These are phyloP conservation scores for Aphanocladium album DNA, from an alignment of 2,329 filamentous ascomycete species.

Conservation along the genomic window DNA sequence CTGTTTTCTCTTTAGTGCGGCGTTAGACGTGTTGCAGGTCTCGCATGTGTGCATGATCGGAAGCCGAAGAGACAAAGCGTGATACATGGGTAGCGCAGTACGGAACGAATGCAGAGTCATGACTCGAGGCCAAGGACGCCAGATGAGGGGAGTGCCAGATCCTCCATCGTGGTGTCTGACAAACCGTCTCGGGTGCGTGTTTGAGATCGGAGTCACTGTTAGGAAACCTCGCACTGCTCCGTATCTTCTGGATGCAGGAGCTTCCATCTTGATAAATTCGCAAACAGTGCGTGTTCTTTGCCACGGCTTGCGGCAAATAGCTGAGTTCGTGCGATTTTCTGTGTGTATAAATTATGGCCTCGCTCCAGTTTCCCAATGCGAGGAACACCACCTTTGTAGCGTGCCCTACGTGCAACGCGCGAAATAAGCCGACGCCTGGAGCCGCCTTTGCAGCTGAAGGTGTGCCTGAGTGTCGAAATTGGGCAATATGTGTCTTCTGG, in stretches of 20 bases:
- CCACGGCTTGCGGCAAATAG: background rate
- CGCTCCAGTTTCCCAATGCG: constrained; percentile 3
- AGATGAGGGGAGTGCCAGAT: background rate
- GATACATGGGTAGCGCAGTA: constrained; percentile 1
- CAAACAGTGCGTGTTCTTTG: background rate
- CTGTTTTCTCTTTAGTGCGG: background rate
- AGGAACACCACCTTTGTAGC: background rate
- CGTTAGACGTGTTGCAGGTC: constrained; percentile 13
- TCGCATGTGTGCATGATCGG: constrained; percentile 8
- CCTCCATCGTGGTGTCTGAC: constrained; percentile 4
- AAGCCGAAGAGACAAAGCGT: background rate
- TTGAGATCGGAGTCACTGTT: background rate
- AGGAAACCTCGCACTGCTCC: background rate
- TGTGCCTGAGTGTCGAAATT: background rate
- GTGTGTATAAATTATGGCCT: background rate
- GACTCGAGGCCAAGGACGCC: background rate
- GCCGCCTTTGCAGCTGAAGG: background rate
- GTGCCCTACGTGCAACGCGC: background rate
- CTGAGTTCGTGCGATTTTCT: background rate
- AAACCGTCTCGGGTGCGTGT: constrained; percentile 1
- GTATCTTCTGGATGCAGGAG: background rate
- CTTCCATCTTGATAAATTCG: background rate
- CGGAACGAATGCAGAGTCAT: constrained; percentile 1
- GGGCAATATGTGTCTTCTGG: background rate
- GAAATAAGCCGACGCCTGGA: background rate